Percentiles rank a stretch among this genome's conserved stretches.
phyloP scores from a whole-genome alignment of 2,329 filamentous ascomycete genomes.

The Penicillium sumatraense region DNA sequence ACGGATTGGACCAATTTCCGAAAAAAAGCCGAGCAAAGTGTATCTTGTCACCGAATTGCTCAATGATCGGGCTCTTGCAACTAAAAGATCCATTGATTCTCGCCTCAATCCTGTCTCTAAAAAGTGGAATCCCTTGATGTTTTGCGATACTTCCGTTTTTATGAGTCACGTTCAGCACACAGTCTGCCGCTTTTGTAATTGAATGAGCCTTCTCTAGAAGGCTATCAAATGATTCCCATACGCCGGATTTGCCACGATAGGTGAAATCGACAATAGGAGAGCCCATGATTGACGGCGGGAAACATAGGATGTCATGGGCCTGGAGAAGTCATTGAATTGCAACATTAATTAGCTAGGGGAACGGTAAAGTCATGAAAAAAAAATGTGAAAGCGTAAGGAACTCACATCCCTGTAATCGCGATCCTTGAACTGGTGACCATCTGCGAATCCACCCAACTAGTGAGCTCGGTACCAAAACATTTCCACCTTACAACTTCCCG shows the following conservation, averaged over 20 bases:
- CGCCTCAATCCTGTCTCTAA: neutral
- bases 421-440: neutral
- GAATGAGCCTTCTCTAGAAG: neutral
- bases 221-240: neutral
- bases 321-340: neutral
- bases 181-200: neutral
- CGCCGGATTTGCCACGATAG: neutral
- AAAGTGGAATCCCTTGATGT: neutral
- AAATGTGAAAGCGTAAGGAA: neutral
- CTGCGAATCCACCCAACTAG: neutral
- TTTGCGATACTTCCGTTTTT: neutral
- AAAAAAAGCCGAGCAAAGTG: neutral
- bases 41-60: neutral
- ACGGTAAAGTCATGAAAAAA: neutral
- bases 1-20: neutral
- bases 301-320: neutral
- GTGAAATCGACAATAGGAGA: neutral
- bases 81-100: neutral
- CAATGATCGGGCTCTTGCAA: neutral
- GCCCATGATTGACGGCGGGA: neutral
- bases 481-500: neutral
- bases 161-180: neutral
- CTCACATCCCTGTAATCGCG: neutral
- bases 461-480: neutral
- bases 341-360: neutral